A percentile compares a stretch with the other conserved stretches of the same genome.
These are phyloP conservation scores for Taxillus chinensis DNA, from an alignment of 164 flowering plant species.

Conservation along the genomic window DNA sequence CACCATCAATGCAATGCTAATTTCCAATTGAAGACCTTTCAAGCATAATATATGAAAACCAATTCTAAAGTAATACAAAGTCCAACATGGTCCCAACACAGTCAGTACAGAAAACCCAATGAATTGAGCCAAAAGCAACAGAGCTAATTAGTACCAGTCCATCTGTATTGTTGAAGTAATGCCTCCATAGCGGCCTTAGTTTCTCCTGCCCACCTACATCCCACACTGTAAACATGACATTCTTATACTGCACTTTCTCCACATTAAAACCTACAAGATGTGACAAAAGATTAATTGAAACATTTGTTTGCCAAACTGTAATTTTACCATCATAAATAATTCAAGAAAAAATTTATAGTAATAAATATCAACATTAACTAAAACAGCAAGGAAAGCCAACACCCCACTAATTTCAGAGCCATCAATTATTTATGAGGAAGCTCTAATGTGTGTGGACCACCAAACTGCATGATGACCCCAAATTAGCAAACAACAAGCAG, in stretches of 20 bases:
- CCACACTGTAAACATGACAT: conserved; percentile 96
- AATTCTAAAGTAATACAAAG: too few species aligned
- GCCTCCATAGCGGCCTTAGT: conserved; percentile 97
- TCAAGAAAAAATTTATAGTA: background rate
- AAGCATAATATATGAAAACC: too few species aligned
- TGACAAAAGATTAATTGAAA: conserved; percentile 4
- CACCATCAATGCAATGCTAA: too few species aligned
- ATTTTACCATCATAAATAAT: background rate
- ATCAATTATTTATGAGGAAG: too few species aligned
- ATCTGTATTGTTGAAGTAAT: conserved; percentile 93
- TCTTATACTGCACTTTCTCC: conserved; percentile 97
- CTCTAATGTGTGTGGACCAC: too few species aligned
- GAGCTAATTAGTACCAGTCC: conserved; percentile 58
- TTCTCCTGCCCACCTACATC: conserved; percentile 99
- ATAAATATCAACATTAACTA: background rate
- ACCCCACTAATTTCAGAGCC: background rate
- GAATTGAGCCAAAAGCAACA: background rate
- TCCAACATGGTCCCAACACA: too few species aligned
- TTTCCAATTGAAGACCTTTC: too few species aligned
- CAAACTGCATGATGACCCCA: too few species aligned
- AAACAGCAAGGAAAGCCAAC: background rate
- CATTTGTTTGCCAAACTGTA: background rate
- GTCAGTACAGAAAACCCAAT: too few species aligned
- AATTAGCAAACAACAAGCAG: too few species aligned
- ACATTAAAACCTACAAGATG: conserved; percentile 77